Evolutionary conservation across 768 basidiomycete genomes (phyloP), one percentile per base, ranked within the genome.

Genomic region (Leccinum barrowsii): DNA sequence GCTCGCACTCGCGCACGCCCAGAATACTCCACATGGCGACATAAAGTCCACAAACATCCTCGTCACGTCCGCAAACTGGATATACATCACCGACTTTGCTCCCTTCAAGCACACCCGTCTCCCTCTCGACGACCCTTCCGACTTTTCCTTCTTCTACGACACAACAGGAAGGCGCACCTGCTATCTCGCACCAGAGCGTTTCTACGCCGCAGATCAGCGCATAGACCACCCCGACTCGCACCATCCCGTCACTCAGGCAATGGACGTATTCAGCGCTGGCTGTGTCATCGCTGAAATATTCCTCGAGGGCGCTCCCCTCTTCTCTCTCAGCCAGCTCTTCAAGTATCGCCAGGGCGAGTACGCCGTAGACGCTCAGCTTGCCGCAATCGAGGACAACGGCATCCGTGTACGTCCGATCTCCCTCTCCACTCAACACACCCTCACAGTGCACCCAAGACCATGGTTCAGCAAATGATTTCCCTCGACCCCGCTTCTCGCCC

Each of bases 71-170:
- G 95, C 93, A 81, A 95, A 98, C 67, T 93, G 92, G 86, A 82
- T 97, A 11, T 94, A 94, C 67, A 79, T 99, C 52, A 91, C 95
- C 44, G 97, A 98, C 75, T 98, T 98, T 71, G 92, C 95, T 0
- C 76, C 85, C 6, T 95, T 92, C 82, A 99, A 99, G 71, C 97
- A 95, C 0, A 95, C 94, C 2, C 92, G 86, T 71, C 84, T 99
- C 11, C 97, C 97, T 0, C 82, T 98, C 47, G 94, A 99, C 68
- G 95, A 98, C 69, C 97, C 97, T 4, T 86, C 95, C 7, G 94
- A 96, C 75, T 99, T 98, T 73, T 95, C 94, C 4, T 97, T 94
- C 78, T 99, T 87, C 80, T 98, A 95, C 73, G 97, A 99, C 73
- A 94, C 93, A 4, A 94, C 92, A 12, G 92, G 93, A 2, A 80